These are phyloP conservation scores for Chrysosporium queenslandicum DNA, from an alignment of 2,329 filamentous ascomycete species.

Conservation along the genomic window DNA sequence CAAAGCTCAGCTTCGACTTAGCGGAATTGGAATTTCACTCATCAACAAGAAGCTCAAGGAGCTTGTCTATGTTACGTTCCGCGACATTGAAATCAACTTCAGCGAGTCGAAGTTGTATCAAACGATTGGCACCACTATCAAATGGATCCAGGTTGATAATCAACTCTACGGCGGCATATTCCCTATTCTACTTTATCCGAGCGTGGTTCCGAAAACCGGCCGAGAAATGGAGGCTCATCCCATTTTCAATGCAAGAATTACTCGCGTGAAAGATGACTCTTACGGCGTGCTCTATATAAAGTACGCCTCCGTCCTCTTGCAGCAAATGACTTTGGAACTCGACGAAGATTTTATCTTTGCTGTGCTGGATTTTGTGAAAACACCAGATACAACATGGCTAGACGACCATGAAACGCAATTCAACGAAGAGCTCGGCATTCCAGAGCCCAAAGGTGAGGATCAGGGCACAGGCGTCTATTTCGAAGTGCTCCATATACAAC, in stretches of 20 bases:
- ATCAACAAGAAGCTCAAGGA: constrained; percentile 89
- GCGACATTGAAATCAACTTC: constrained; percentile 83
- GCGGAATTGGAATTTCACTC: constrained; percentile 83
- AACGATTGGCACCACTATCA: constrained; percentile 78
- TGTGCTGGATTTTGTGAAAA: constrained; percentile 85
- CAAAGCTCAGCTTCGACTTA: constrained; percentile 75
- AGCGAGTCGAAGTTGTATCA: constrained; percentile 91
- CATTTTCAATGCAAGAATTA: constrained; percentile 83
- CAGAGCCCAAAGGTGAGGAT: constrained; percentile 76
- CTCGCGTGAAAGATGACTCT: constrained; percentile 92
- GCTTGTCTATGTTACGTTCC: constrained; percentile 83
- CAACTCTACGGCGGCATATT: constrained; percentile 97
- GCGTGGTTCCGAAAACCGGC: constrained; percentile 91
- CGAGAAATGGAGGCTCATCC: constrained; percentile 95
- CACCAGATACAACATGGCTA: constrained; percentile 80
- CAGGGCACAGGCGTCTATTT: constrained; percentile 94
- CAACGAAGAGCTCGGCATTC: constrained; percentile 81
- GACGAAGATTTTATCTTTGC: constrained; percentile 98
- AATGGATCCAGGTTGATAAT: constrained; percentile 99
- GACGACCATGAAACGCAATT: constrained; percentile 74
- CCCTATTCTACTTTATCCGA: constrained; percentile 92
- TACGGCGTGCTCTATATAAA: constrained; percentile 98
- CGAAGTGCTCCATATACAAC: constrained; percentile 90
- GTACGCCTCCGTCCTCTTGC: constrained; percentile 83
- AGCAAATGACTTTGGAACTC: constrained; percentile 96